Percentiles rank a stretch among this genome's conserved stretches.
These are phyloP conservation scores for Ligustrum vulgare DNA, from an alignment of 257 asterid species.

Conservation along the genomic window DNA sequence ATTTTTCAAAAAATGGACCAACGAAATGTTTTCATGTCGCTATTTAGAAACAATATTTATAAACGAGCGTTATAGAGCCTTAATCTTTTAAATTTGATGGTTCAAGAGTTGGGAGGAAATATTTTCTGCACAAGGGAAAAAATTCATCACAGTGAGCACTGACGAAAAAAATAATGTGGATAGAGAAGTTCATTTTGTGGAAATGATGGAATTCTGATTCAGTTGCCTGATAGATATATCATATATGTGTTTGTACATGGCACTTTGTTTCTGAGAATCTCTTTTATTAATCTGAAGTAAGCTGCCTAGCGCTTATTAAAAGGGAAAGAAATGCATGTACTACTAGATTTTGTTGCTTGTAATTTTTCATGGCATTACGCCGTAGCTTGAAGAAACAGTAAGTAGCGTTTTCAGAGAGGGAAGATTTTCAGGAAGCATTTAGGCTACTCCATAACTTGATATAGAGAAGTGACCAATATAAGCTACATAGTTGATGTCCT, in stretches of 20 bases:
- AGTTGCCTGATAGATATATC: neutral
- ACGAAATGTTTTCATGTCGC: too few species aligned
- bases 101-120: neutral
- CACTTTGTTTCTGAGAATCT: constrained; percentile 4
- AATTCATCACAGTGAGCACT: neutral
- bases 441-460: neutral
- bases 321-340: neutral
- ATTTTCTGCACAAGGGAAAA: neutral
- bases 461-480: neutral
- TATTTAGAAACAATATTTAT: too few species aligned
- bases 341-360: neutral
- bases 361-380: neutral
- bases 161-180: neutral
- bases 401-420: neutral
- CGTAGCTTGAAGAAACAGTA: neutral
- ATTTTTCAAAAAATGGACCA: too few species aligned
- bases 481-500: neutral
- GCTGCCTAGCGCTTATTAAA: neutral
- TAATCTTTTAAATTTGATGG: neutral
- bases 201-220: neutral
- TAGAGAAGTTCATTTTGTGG: constrained; percentile 10
- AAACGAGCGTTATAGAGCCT: too few species aligned
- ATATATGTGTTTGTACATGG: neutral
- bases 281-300: neutral
- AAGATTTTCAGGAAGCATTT: neutral